Evolutionary conservation across 2,329 filamentous ascomycete genomes (phyloP).

Genomic region (Coniochaeta ligniaria): DNA sequence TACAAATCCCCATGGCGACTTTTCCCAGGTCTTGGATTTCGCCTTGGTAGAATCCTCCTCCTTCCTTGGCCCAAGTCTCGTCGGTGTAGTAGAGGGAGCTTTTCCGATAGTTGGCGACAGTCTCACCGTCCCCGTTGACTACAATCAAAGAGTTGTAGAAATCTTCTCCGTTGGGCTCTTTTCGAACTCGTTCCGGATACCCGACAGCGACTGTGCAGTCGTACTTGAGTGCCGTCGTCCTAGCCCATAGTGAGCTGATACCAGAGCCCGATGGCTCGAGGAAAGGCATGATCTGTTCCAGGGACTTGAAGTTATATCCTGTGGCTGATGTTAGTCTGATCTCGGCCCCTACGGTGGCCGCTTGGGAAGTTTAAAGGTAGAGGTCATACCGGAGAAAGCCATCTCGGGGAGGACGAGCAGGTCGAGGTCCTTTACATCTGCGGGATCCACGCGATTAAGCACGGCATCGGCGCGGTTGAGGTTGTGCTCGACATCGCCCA

Average conservation of each 20-base stretch:
- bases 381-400: conserved; percentile 58
- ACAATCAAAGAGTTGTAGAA: conserved; percentile 30
- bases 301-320: conserved; percentile 68
- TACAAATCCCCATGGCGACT: conserved; percentile 49
- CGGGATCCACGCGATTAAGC: conserved; percentile 39
- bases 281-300: conserved; percentile 56
- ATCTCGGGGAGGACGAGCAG: conserved; percentile 66
- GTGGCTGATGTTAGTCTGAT: conserved; percentile 20
- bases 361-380: background rate
- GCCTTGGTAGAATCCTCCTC: conserved; percentile 42
- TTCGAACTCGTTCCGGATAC: conserved; percentile 50
- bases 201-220: conserved; percentile 59
- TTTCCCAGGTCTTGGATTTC: conserved; percentile 39
- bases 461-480: conserved; percentile 56
- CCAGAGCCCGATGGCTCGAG: conserved; percentile 59
- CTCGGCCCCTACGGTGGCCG: background rate
- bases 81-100: conserved; percentile 51
- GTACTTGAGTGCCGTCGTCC: conserved; percentile 53
- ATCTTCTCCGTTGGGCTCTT: background rate
- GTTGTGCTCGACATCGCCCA: conserved; percentile 62
- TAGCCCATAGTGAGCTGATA: conserved; percentile 61
- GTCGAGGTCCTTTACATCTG: conserved; percentile 54
- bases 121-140: conserved; percentile 52
- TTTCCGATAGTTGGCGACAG: conserved; percentile 54
- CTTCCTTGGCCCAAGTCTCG: conserved; percentile 55